Evolutionary conservation across 192 early-diverging fungal species (phyloP).

Genomic region (Lobulomyces angularis): DNA sequence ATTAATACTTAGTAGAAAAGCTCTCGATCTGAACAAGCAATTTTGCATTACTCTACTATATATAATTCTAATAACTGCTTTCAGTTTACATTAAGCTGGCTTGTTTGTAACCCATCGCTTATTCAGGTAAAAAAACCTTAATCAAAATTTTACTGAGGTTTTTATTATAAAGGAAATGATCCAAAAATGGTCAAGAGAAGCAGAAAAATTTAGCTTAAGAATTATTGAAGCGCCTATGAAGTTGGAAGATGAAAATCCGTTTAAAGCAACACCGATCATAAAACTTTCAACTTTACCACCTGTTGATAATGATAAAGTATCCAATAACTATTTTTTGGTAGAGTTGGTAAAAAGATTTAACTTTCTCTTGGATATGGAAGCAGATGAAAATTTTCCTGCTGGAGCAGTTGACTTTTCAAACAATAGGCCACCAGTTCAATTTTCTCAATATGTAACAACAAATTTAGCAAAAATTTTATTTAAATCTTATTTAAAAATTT

Average conservation of each 20-base stretch:
- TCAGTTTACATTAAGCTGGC: constrained; percentile 89
- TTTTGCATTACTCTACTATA: constrained; percentile 78
- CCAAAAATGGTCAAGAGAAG: constrained; percentile 60
- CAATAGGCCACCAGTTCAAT: constrained; percentile 48
- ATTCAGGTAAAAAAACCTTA: too few species aligned
- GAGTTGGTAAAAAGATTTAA: constrained; percentile 67
- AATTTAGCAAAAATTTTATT: too few species aligned
- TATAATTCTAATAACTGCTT: constrained; percentile 82
- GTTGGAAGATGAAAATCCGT: constrained; percentile 77
- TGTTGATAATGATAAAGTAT: constrained; percentile 18
- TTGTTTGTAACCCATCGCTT: constrained; percentile 78
- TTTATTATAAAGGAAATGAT: constrained; percentile 86
- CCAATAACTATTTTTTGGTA: constrained; percentile 58
- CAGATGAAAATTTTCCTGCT: constrained; percentile 60
- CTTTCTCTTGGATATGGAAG: constrained; percentile 90
- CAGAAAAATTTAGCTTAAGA: constrained; percentile 77
- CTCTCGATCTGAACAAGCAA: constrained; percentile 66
- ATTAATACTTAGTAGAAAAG: constrained; percentile 59
- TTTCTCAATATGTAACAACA: constrained; percentile 86
- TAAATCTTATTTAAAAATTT: too few species aligned
- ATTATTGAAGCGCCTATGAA: constrained; percentile 79
- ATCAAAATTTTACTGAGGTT: too few species aligned
- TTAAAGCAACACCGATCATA: constrained; percentile 62
- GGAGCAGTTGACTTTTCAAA: constrained; percentile 43
- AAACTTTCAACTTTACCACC: constrained; percentile 23